Conservation (phyloP, 208 protist genomes). For the Trichomonas tenax region DNA sequence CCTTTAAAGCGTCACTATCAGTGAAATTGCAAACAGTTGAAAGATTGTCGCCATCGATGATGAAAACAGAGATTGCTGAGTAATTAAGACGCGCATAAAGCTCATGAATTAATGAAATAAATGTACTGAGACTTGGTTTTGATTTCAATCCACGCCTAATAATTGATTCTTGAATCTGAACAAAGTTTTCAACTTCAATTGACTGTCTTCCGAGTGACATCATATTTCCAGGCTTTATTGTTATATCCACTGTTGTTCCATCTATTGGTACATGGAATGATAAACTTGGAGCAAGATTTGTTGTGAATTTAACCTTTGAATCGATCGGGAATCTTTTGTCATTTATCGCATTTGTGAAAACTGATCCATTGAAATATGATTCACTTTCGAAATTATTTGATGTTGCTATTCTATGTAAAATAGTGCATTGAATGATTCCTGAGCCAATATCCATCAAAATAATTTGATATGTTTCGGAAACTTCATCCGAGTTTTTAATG, state of each 20-base stretch:
- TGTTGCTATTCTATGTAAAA: neutral
- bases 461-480: neutral
- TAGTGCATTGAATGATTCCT: neutral
- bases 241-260: neutral
- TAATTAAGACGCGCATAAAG: too few species aligned
- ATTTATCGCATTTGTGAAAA: neutral
- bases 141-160: neutral
- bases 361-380: neutral
- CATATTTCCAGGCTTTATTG: neutral
- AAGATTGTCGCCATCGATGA: too few species aligned
- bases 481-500: too few species aligned
- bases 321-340: neutral
- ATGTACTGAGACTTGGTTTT: neutral
- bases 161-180: neutral
- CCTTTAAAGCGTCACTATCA: too few species aligned
- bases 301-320: neutral
- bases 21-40: too few species aligned
- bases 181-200: neutral
- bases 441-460: neutral
- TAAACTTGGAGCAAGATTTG: neutral
- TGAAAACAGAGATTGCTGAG: too few species aligned
- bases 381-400: neutral
- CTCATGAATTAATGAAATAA: too few species aligned
- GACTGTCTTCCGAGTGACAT: neutral
- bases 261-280: neutral